Percentiles rank a stretch among this genome's conserved stretches.
phyloP scores from a whole-genome alignment of 192 early-diverging fungal genomes.

The Coemansia sp. region DNA sequence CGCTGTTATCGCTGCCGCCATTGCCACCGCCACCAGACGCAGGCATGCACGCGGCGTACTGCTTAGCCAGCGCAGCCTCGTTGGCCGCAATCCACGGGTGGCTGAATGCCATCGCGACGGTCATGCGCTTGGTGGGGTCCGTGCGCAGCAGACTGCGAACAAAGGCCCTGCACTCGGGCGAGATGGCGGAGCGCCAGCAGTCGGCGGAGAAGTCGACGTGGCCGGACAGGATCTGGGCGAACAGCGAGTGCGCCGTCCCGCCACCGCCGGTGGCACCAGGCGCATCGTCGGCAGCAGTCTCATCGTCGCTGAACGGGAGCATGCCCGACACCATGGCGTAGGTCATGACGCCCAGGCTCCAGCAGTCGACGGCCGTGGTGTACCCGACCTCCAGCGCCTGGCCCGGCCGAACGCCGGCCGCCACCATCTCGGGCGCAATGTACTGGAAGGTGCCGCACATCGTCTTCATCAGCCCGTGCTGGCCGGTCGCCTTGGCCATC shows the following conservation, averaged over 20 bases:
- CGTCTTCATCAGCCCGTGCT: conserved; percentile 76
- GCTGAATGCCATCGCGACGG: conserved; percentile 53
- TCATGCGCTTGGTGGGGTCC: conserved; percentile 56
- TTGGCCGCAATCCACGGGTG: conserved; percentile 61
- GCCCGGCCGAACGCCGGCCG: conserved; percentile 28
- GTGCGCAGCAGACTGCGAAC: conserved; percentile 45
- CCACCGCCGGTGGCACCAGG: too few relatives aligned
- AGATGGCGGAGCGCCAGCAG: conserved; percentile 51
- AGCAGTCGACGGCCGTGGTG: conserved; percentile 63
- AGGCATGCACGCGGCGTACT: conserved; percentile 39
- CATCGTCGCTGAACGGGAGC: conserved; percentile 54
- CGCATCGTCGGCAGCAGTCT: neutral
- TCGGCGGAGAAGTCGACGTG: conserved; percentile 43
- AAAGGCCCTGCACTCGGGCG: conserved; percentile 48
- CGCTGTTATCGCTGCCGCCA: conserved; percentile 3
- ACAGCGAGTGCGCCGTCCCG: conserved; percentile 37
- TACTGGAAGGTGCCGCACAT: conserved; percentile 88
- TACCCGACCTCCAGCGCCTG: conserved; percentile 53
- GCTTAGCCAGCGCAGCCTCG: conserved; percentile 36
- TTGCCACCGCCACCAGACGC: neutral
- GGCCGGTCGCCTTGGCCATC: conserved; percentile 78
- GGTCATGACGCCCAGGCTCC: conserved; percentile 79
- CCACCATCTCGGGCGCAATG: conserved; percentile 79
- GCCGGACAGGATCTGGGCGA: conserved; percentile 52
- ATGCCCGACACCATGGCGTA: conserved; percentile 71